Conservation (phyloP, 371 early-diverging fungal genomes). For the Dichotomocladium elegans region DNA sequence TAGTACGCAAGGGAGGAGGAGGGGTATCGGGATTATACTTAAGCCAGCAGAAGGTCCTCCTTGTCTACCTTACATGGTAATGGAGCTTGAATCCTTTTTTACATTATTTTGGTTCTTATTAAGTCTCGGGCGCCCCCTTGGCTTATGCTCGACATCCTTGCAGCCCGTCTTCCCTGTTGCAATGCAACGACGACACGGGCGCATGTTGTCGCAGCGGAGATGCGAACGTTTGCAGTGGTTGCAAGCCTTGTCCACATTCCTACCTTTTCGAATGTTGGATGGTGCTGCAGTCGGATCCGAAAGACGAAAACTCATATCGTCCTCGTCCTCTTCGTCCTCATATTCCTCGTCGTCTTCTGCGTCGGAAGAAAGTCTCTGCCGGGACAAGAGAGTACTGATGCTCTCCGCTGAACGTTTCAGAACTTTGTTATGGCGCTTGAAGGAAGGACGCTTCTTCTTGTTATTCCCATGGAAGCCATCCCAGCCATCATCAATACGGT, state of each 20-base stretch:
- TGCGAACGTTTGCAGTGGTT: slow-evolving; percentile 49
- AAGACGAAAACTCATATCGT: not conserved
- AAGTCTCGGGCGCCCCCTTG: slow-evolving; percentile 39
- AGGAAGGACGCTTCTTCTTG: too few species aligned
- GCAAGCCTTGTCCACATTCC: slow-evolving; percentile 46
- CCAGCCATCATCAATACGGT: too few species aligned
- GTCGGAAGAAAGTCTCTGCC: slow-evolving; percentile 4
- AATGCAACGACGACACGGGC: slow-evolving; percentile 44
- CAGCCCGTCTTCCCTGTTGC: slow-evolving; percentile 43
- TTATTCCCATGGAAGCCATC: too few species aligned
- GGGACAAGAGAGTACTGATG: slow-evolving; percentile 12
- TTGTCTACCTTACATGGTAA: too few species aligned
- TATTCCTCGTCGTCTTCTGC: slow-evolving; percentile 11
- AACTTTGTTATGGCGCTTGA: not conserved
- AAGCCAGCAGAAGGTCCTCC: too few species aligned
- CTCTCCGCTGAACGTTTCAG: slow-evolving; percentile 5
- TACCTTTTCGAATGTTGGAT: slow-evolving; percentile 18
- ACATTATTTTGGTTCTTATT: too few species aligned
- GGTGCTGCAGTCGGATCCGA: not conserved
- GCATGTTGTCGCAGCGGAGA: slow-evolving; percentile 42
- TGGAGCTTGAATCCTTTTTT: too few species aligned
- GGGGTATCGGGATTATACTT: too few species aligned
- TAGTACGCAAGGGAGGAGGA: too few species aligned
- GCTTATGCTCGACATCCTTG: slow-evolving; percentile 47
- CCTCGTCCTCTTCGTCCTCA: slow-evolving; percentile 11